Conservation (phyloP, 805 yeast species). For the Zygosaccharomyces kombuchaensis region DNA sequence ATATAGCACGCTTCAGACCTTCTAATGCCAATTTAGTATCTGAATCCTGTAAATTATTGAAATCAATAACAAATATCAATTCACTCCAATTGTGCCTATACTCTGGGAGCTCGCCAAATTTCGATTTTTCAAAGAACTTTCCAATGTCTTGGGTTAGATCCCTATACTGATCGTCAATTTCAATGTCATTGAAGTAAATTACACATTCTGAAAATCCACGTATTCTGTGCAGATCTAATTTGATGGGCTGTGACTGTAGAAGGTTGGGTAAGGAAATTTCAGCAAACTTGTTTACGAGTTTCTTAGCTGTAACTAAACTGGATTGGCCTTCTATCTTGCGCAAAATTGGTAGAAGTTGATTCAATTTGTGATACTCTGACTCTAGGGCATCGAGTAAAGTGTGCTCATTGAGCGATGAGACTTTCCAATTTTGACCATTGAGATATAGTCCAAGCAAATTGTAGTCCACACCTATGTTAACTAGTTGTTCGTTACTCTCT, state of each 20-base stretch:
- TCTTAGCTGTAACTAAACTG: constrained; percentile 13
- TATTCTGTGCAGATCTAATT: constrained; percentile 32
- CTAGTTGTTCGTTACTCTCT: constrained; percentile 15
- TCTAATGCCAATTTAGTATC: constrained; percentile 40
- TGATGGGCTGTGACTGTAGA: constrained; percentile 30
- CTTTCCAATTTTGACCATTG: constrained; percentile 32
- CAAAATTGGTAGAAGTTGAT: constrained; percentile 13
- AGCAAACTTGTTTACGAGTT: constrained; percentile 22
- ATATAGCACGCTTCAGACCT: constrained; percentile 47
- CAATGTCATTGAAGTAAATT: constrained; percentile 75
- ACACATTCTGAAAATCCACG: constrained; percentile 39
- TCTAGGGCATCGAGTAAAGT: constrained; percentile 21
- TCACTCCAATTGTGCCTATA: constrained; percentile 73
- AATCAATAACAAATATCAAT: constrained; percentile 60
- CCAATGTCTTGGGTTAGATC: constrained; percentile 43
- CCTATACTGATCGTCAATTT: constrained; percentile 51
- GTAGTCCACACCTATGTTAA: constrained; percentile 29
- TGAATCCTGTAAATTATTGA: constrained; percentile 40
- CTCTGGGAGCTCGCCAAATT: constrained; percentile 63
- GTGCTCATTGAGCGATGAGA: constrained; percentile 22
- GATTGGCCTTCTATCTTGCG: constrained; percentile 28
- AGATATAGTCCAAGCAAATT: constrained; percentile 31
- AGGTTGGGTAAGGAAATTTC: constrained; percentile 21
- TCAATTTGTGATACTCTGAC: constrained; percentile 19
- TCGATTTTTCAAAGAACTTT: constrained; percentile 43